Base-by-base conservation (phyloP, 768 basidiomycete genomes). In the Phanerodontia chrysosporium region DNA sequence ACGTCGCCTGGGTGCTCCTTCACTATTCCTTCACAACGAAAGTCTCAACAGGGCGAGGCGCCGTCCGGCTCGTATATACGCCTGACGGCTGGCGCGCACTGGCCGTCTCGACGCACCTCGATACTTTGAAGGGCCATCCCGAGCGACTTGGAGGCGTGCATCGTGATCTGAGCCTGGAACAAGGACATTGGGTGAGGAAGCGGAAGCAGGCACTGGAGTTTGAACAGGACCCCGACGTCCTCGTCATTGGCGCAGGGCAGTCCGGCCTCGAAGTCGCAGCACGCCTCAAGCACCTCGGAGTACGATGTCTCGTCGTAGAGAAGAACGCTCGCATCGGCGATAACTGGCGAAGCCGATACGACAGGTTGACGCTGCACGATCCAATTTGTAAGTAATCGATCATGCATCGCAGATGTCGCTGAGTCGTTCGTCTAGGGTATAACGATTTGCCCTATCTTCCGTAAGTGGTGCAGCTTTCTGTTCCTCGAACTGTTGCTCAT, bases 311-410 rank as follows among this genome's bases (percentile, higher is more conserved):
- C 6, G 71, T 91, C 18, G 74, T 92, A 49, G 90, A 93, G 68
- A 83, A 79, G 69, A 79, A 84, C 51, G 59, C 66, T 7, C 72
- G 80, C n/a, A 77, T 88, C 25, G 87, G 88, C 0, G 81, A 88
- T 65, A 81, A 80, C 52, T 88, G 86, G 88, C 74, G 86, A 59
- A 74, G 78, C 39, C 75, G 89, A 30, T 90, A 90, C 66, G 81
- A 87, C 55, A 79, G 83, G 7, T 71, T 89, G 42, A 86, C 83
- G 49, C 70, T 89, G 28, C 87, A 90, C 64, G 83, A 86, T 67
- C 80, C 84, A 21, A 82, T 86, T 56, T 87, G 85, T 85, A 65
- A 74, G 84, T 78, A 14, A 7, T 30, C 32, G 13, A 7, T 35
- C 32, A 13, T 13, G 6, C 32, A 7, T 6, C 13, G 7, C 32